Base-by-base conservation (phyloP, 176 grass and related monocot species). In the Elymus sibiricus region DNA sequence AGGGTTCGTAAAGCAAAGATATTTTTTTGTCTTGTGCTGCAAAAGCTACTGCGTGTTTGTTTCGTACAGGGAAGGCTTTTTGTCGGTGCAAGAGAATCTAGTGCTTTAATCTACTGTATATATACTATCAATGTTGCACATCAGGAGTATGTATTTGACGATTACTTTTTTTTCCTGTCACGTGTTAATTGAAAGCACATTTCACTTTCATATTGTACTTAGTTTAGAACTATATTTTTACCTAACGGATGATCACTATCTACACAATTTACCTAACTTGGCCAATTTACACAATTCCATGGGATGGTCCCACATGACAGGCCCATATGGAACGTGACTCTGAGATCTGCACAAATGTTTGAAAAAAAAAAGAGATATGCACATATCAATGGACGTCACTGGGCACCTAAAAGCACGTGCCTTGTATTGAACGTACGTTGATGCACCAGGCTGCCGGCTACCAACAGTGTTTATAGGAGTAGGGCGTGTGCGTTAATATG, bases 61-160 rank as follows among this genome's bases (percentile, higher is more conserved):
- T 87, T 84, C 31, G 5, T 51, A 17, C 51, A 12, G 6, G 16
- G 37, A 79, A 62, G 21, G n/a, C 76, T 69, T 87, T 63, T 51
- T 81, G 38, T 70, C 76, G 35, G 38, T 62, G 62, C 43, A 70
- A 29, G 38, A 84, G 81, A 87, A 91, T 91, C 69, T 80, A 83
- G 27, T 27, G 15, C 34, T 66, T 80, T 44, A 56, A 22, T 34
- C 32, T 69, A 27, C 16, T 29, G 13, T 58, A 44, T 34, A 9
- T 53, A 53, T 53, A 19, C 16, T 19, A 53, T 11, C 10, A 6
- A 14, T 38, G 16, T 60, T 37, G 59, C 59, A 60, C 21, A 15
- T 16, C 5, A 17, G 0, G 16, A 67, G 51, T 44, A 56, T 31
- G 7, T 63, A 27, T 6, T 62, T 5, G 11, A 1, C 1, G 0